Evolutionary conservation across 2,329 filamentous ascomycete genomes (phyloP).

Genomic region (Alternaria angustiovoidea): DNA sequence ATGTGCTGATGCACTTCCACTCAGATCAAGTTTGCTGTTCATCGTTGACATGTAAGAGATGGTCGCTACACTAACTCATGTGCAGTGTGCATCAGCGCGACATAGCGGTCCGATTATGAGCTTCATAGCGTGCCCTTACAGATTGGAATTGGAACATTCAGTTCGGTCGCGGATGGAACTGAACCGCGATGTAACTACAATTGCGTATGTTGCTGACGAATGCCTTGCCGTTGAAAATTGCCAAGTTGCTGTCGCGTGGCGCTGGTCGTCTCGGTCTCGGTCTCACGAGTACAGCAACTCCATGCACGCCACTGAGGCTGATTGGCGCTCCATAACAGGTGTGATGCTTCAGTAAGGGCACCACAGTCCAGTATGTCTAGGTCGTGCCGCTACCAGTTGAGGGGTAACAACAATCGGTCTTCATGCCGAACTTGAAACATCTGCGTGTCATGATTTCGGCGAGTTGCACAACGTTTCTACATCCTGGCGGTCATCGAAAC

Average conservation of each 20-base stretch:
- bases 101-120: not conserved
- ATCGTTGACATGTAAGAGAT: not conserved
- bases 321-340: not conserved
- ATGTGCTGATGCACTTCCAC: not conserved
- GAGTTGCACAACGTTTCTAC: not conserved
- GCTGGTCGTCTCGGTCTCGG: not conserved
- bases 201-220: conserved; percentile 5
- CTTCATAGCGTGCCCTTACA: not conserved
- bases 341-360: not conserved
- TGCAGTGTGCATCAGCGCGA: not conserved
- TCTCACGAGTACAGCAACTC: conserved; percentile 2
- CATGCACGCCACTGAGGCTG: conserved; percentile 4
- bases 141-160: not conserved
- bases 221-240: not conserved
- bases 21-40: not conserved
- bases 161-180: not conserved
- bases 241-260: not conserved
- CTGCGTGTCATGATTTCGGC: not conserved
- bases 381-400: not conserved
- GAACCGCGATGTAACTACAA: not conserved
- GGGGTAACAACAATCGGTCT: not conserved
- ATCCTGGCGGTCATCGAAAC: not conserved
- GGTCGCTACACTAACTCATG: not conserved
- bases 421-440: not conserved
- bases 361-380: not conserved